These are phyloP conservation scores for Conticribra weissflogii DNA, from an alignment of 108 stramenopile genomes.

Conservation along the genomic window DNA sequence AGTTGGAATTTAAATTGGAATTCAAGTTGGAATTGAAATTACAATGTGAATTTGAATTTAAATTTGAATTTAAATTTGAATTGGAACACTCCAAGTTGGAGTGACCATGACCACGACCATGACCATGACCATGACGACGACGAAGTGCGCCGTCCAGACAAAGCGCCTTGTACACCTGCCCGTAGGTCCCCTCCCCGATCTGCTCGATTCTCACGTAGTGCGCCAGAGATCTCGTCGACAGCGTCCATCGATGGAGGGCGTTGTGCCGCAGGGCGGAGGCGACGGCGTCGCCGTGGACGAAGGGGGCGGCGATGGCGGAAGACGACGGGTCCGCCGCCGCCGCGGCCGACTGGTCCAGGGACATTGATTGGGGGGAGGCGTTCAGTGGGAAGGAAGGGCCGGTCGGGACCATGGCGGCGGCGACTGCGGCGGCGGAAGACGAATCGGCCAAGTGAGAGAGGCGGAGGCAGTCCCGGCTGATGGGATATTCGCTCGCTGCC, in stretches of 20 bases:
- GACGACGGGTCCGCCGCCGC: neutral
- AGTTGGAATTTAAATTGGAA: too few relatives aligned
- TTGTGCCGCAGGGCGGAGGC: constrained; percentile 24
- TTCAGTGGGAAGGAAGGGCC: neutral
- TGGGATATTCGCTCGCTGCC: constrained; percentile 8
- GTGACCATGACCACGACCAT: too few relatives aligned
- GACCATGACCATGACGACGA: too few relatives aligned
- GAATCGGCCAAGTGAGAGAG: too few relatives aligned
- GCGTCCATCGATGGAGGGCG: constrained; percentile 40
- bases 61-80: too few relatives aligned
- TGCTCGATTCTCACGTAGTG: constrained; percentile 79
- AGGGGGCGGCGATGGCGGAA: neutral
- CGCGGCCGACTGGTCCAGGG: neutral
- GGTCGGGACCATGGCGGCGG: neutral
- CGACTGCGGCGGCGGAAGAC: too few relatives aligned
- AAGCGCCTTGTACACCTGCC: constrained; percentile 81
- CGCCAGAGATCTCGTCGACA: constrained; percentile 72
- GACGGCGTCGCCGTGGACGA: neutral
- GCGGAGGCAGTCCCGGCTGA: too few relatives aligned
- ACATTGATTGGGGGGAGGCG: neutral
- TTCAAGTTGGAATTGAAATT: too few relatives aligned
- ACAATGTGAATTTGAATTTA: too few relatives aligned
- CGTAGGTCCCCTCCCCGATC: constrained; percentile 90
- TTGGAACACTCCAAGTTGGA: too few relatives aligned
- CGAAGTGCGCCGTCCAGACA: constrained; percentile 65